Evolutionary conservation across 257 asterid species (phyloP), one percentile per base, ranked within the genome.

Genomic region (Plantago major): DNA sequence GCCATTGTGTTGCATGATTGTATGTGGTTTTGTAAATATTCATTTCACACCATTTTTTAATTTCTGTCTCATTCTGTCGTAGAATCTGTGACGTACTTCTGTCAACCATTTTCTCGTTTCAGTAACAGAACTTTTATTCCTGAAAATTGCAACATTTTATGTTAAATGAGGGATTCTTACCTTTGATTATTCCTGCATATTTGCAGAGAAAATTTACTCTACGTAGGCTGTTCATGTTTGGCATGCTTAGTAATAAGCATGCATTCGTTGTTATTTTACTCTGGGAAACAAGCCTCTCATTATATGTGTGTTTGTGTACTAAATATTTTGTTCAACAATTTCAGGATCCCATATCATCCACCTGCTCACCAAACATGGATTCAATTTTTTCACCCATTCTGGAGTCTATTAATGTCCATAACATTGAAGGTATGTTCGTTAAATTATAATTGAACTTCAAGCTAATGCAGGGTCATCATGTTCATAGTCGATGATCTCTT

Each of bases 341-440:
- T 75, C 67, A 88, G 98, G 94, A 81, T 62, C 72, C 81, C 60
- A 63, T 76, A 46, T 18, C 73, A 67, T 69, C 81, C 64, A 60
- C 80, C 47, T 79, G 84, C 73, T 22, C 84, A 26, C 68, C 93
- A 68, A 81, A 84, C 79, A 63, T 76, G 15, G 95, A 84, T 71
- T 81, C 94, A n/a, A 86, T 91, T 58, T 88, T 88, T 72, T 91
- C 96, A 22, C 91, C 91, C 16, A 76, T 83, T 71, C 67, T 80
- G 71, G 94, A 86, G 63, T 80, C 94, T 14, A 73, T 79, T 42
- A 84, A 79, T 62, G 66, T 68, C 52, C 65, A 74, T 64, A 60
- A 57, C 51, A 67, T 64, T 71, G 88, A 76, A 78, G 98, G 98
- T 88, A 70, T 55, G 73, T 13, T 40, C 52, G 51, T 15, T 37